Evolutionary conservation across 768 basidiomycete genomes (phyloP), one percentile per base, ranked within the genome.

Genomic region (Auricularia auricula-judae): DNA sequence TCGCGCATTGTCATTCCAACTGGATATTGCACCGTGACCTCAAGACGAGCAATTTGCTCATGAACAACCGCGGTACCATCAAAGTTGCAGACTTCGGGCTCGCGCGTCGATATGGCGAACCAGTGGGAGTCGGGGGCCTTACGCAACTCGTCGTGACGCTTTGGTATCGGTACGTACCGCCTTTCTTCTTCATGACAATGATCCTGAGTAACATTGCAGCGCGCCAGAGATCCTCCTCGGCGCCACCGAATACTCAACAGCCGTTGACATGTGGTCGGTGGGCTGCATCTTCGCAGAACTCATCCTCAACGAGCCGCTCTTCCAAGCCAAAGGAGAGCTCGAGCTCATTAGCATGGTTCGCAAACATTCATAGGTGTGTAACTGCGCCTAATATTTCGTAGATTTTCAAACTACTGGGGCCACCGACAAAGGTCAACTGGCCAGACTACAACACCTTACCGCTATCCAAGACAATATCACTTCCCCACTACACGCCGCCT

Each of bases 41-140:
- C 66, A 99, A 99, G 75, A 98, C 97, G 21, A 95, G 93, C 70
- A 99, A 99, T 73, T 76, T 99, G 42, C 82, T 99, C 58, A 96
- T 99, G 96, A 99, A 98, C 75, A 99, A 99, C 72, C 87, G 97
- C 7, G 97, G 97, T 1, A 95, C 91, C 43, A 95, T 99, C 76
- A 98, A 98, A 72, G 94, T 99, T 4, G 97, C 97, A 14, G 97
- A 99, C 75, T 99, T 98, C 73, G 97, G 97, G 4, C 84, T 98
- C 35, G 97, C 97, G 16, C 80, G 97, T 70, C 85, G 94, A 62
- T 99, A 93, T 72, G 97, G 97, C 18, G 97, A 98, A 74, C 97
- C 97, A 10, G 83, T 98, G 11, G 95, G 96, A 23, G 87, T 93
- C 4, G 91, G 92, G n/a, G 93, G 95, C 36, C 86, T 99, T 84